phyloP scores from a whole-genome alignment of 495 filamentous ascomycete genomes.

The Melanomma pulvis-pyrius region DNA sequence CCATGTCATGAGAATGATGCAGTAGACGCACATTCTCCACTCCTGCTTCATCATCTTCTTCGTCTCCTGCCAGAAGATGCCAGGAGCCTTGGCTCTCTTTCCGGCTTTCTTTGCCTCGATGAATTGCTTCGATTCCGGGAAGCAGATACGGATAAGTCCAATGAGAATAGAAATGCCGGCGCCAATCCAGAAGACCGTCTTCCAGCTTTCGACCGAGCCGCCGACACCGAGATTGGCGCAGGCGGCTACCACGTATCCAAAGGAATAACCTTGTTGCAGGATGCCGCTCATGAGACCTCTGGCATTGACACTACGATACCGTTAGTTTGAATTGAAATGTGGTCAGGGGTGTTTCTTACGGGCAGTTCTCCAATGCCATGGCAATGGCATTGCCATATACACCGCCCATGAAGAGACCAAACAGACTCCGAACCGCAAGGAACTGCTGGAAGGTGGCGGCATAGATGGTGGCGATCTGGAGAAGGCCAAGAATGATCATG shows the following conservation, averaged over 20 bases:
- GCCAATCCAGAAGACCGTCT: conserved; percentile 66
- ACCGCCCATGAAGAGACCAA: conserved; percentile 83
- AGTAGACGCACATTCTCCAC: conserved; percentile 73
- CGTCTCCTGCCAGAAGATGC: conserved; percentile 63
- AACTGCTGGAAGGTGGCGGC: conserved; percentile 67
- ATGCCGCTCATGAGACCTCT: conserved; percentile 78
- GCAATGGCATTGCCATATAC: conserved; percentile 81
- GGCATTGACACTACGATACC: conserved; percentile 49
- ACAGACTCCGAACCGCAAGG: conserved; percentile 68
- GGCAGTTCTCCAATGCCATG: conserved; percentile 78
- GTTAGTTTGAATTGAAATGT: neutral
- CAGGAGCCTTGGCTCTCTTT: conserved; percentile 51
- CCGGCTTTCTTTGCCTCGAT: conserved; percentile 61
- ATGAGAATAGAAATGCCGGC: conserved; percentile 66
- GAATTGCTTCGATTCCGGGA: conserved; percentile 74
- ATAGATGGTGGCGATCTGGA: conserved; percentile 77
- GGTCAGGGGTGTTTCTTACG: conserved; percentile 44
- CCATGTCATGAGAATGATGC: conserved; percentile 71
- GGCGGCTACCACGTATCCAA: conserved; percentile 75
- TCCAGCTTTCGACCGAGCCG: conserved; percentile 59
- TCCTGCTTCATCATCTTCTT: conserved; percentile 65
- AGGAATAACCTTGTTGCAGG: conserved; percentile 74
- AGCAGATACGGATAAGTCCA: conserved; percentile 64
- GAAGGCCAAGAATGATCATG: conserved; percentile 62
- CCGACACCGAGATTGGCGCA: conserved; percentile 69